Percentiles rank a stretch among this genome's conserved stretches.
Evolutionary conservation across 371 early-diverging fungal genomes (phyloP).

Genomic region (Apophysomyces sp.): DNA sequence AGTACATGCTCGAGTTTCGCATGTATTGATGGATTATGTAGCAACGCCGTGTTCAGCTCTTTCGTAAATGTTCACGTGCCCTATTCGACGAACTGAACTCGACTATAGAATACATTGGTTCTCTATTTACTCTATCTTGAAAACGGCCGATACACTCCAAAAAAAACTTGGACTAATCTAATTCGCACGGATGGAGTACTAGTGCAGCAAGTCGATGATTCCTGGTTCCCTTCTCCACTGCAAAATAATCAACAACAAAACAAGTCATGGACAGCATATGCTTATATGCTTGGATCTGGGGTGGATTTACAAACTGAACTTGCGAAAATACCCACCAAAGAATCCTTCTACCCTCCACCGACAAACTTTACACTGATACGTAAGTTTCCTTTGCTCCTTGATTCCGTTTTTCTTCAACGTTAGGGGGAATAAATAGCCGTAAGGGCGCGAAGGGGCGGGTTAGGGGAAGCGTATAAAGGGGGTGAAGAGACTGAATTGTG

Average conservation of each 20-base stretch:
- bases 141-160: conserved; percentile 8
- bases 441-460: not conserved
- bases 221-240: conserved; percentile 29
- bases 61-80: conserved; percentile 17
- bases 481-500: not conserved
- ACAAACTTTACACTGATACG: conserved; percentile 34
- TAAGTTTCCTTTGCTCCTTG: conserved; percentile 8
- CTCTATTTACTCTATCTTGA: conserved; percentile 27
- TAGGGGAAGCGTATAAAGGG: not conserved
- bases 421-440: conserved; percentile 7
- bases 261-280: conserved; percentile 27
- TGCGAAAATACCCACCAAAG: conserved; percentile 20
- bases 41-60: conserved; percentile 23
- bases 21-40: conserved; percentile 1
- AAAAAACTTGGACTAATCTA: conserved; percentile 24
- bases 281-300: conserved; percentile 26
- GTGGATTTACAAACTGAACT: conserved; percentile 28
- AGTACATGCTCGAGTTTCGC: conserved; percentile 1
- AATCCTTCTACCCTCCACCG: conserved; percentile 30
- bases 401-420: conserved; percentile 4
- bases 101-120: conserved; percentile 21
- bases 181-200: conserved; percentile 21
- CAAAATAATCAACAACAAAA: conserved; percentile 21
- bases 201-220: conserved; percentile 31
- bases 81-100: not conserved